These are phyloP conservation scores for Serendipita sp. DNA, from an alignment of 768 basidiomycete genomes.

Conservation along the genomic window DNA sequence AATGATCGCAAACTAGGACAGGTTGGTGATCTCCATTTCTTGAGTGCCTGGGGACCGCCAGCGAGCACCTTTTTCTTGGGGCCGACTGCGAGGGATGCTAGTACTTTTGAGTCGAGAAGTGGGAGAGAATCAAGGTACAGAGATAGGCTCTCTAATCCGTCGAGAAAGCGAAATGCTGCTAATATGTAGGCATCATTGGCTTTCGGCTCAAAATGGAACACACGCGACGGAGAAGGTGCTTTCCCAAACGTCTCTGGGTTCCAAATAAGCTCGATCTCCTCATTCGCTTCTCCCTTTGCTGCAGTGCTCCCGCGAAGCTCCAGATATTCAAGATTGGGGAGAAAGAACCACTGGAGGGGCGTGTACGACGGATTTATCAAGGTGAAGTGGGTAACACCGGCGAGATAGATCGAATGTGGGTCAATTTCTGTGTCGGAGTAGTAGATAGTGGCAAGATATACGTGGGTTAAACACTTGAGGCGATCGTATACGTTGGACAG, in stretches of 20 bases:
- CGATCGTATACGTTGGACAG: not conserved
- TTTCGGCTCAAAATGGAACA: not conserved
- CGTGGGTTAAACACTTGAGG: not conserved
- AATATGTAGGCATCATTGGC: constrained; percentile 1
- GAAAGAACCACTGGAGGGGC: not conserved
- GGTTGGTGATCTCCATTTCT: not conserved
- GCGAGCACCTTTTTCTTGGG: not conserved
- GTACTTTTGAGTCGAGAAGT: not conserved
- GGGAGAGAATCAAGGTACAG: not conserved
- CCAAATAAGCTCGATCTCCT: not conserved
- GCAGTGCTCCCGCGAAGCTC: not conserved
- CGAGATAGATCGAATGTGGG: not conserved
- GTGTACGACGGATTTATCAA: not conserved
- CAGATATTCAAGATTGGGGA: not conserved
- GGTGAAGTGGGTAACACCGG: not conserved
- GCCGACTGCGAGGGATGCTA: not conserved
- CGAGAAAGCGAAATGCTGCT: not conserved
- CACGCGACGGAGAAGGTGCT: not conserved
- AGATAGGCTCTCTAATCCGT: not conserved
- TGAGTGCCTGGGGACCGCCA: not conserved
- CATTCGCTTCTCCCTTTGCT: not conserved
- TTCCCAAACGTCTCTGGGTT: not conserved
- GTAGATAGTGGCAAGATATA: not conserved
- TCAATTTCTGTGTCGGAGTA: not conserved
- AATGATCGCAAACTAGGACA: not conserved